These are phyloP conservation scores for Paspalum notatum DNA, from an alignment of 176 grass and related monocot genomes.

Conservation along the genomic window DNA sequence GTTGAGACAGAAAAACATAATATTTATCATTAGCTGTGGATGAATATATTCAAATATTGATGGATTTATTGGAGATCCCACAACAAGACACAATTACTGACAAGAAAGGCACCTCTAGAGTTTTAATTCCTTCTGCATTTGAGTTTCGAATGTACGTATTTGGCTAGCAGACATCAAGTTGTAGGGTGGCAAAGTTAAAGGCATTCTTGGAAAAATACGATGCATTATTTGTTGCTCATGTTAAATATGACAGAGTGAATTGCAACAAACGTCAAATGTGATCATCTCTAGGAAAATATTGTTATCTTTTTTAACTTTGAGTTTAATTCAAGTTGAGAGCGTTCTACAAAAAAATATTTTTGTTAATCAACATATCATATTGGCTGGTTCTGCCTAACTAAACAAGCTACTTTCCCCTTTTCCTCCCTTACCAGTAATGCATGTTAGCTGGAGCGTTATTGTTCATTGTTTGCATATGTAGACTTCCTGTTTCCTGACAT, in stretches of 20 bases:
- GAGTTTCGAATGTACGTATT: constrained; percentile 1
- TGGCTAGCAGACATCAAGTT: neutral
- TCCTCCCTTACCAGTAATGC: neutral
- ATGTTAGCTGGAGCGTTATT: neutral
- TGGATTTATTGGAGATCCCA: neutral
- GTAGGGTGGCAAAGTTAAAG: neutral
- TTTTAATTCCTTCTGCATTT: neutral
- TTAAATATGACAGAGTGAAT: no score
- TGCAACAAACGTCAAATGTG: no score
- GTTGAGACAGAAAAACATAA: no score
- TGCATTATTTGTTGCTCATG: no score
- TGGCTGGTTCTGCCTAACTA: no score
- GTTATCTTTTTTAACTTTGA: no score
- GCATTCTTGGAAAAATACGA: no score
- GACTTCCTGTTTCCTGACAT: neutral
- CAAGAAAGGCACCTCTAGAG: constrained; percentile 1
- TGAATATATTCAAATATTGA: neutral
- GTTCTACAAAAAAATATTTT: no score
- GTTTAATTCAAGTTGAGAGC: no score
- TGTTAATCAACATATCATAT: no score
- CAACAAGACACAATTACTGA: neutral
- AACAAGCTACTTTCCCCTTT: neutral
- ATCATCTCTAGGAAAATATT: no score
- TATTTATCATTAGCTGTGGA: neutral
- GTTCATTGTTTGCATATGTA: neutral